Base-by-base conservation (phyloP, 352 stramenopile genomes). In the Pythium apleroticum region DNA sequence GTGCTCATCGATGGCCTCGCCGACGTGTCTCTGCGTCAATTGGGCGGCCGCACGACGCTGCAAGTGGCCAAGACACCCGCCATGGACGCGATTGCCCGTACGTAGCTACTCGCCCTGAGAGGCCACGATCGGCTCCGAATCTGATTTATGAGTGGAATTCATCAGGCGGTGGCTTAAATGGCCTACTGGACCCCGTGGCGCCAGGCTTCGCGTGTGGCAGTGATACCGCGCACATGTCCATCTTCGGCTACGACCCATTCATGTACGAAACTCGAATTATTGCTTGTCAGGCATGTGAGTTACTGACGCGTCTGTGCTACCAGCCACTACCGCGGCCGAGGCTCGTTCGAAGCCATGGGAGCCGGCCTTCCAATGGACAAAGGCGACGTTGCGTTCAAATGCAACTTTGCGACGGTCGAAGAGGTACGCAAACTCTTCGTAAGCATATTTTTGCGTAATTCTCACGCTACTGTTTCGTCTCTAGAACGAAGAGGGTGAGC, bases 161-260 rank as follows among this genome's bases (percentile, higher is more conserved):
- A 25, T 17, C 70, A 90, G 82, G 74, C 24, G 84, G 79, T 9
- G 88, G 88, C n/a, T 52, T 96, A 14, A 92, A 84, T 25, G 88
- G 88, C 12, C 75, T 96, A 22, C 80, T 96, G 77, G 88, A 96
- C 60, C 86, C 88, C 1, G 88, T 96, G 30, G 81, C 88, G 58
- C 88, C 88, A 48, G 88, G 88, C 37, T 91, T 86, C 60, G 88
- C 84, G 33, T 96, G 88, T 60, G 88, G 88, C 6, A 95, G 86
- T 55, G 88, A 96, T 65, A 96, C 88, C 1, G 88, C 88, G 20
- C 88, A 96, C 71, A 96, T 96, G 88, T 95, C 86, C 46, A 96
- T 96, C 66, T 71, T 96, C 46, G 88, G 88, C 65, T 96, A 96
- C 73, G 81, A 94, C 68, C 88, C 88, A 25, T 73, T 90, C 62